Percentiles rank a stretch among this genome's conserved stretches.
Evolutionary conservation across 2,329 filamentous ascomycete genomes (phyloP).

Genomic region (Pyrenophora tritici-repentis): DNA sequence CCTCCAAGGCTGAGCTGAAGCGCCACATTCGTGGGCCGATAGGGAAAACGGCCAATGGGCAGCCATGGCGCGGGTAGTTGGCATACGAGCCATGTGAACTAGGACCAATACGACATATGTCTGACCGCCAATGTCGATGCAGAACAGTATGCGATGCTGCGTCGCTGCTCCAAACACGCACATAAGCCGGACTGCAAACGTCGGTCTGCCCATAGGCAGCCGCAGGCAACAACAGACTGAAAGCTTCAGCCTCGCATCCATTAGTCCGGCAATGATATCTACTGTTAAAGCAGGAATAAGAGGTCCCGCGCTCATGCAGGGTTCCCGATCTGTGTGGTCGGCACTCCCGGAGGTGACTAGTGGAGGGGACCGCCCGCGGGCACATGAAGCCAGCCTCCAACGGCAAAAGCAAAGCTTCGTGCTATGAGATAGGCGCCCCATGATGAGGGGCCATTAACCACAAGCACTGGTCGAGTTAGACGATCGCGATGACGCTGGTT

Average conservation of each 20-base stretch:
- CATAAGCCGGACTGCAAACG: neutral
- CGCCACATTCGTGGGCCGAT: neutral
- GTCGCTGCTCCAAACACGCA: neutral
- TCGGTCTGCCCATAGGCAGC: neutral
- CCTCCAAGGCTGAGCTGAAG: slow-evolving; percentile 1
- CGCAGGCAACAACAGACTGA: neutral
- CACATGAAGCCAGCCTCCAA: neutral
- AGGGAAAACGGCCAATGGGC: neutral
- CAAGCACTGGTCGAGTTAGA: too few species aligned
- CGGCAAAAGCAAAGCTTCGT: neutral
- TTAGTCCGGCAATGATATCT: neutral
- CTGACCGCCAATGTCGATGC: neutral
- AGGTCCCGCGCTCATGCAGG: neutral
- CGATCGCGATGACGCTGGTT: too few species aligned
- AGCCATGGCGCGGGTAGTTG: neutral
- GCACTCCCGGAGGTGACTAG: neutral
- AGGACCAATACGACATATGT: neutral
- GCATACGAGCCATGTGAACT: neutral
- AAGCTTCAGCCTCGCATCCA: neutral
- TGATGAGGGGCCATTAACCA: too few species aligned
- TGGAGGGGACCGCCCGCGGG: neutral
- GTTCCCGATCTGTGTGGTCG: neutral
- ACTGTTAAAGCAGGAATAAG: neutral
- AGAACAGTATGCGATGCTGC: neutral
- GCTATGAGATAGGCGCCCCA: neutral